A percentile compares a stretch with the other conserved stretches of the same genome.
Evolutionary conservation across 78 protist genomes (phyloP).

Genomic region (Isochrysis galbana): DNA sequence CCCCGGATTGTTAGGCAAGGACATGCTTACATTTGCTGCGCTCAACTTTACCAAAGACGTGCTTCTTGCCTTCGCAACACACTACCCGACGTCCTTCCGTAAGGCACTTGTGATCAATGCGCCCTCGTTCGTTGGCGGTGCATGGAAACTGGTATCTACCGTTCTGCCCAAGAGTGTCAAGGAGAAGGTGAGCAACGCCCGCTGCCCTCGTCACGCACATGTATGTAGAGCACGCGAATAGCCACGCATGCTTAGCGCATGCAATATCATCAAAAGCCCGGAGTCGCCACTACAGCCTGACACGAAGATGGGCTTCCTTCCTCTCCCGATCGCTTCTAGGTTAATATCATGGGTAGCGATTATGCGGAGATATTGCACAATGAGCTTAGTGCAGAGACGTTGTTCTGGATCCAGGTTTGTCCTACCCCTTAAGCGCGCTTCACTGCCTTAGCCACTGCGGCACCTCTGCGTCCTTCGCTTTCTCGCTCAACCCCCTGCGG

Average conservation of each 20-base stretch:
- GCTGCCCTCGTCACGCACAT: neutral
- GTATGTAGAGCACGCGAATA: neutral
- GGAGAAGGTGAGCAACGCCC: neutral
- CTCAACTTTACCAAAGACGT: neutral
- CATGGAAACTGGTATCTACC: neutral
- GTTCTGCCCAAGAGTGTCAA: neutral
- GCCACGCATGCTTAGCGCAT: neutral
- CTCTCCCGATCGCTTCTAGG: no score
- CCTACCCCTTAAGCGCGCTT: no score
- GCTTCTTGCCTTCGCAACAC: neutral
- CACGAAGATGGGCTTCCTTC: no score
- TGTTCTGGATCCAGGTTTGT: no score
- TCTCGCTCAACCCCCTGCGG: neutral
- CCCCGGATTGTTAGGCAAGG: no score
- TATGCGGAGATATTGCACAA: neutral
- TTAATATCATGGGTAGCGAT: neutral
- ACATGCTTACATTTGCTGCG: neutral
- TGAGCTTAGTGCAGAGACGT: neutral
- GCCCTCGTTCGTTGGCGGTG: neutral
- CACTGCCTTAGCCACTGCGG: neutral
- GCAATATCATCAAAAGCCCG: no score
- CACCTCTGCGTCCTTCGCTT: neutral
- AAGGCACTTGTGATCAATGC: neutral
- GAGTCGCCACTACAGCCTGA: no score
- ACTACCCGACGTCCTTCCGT: conserved; percentile 9